Evolutionary conservation across 1,284 basidiomycete genomes (phyloP).

Genomic region (Coniferiporia sulphurascens): DNA sequence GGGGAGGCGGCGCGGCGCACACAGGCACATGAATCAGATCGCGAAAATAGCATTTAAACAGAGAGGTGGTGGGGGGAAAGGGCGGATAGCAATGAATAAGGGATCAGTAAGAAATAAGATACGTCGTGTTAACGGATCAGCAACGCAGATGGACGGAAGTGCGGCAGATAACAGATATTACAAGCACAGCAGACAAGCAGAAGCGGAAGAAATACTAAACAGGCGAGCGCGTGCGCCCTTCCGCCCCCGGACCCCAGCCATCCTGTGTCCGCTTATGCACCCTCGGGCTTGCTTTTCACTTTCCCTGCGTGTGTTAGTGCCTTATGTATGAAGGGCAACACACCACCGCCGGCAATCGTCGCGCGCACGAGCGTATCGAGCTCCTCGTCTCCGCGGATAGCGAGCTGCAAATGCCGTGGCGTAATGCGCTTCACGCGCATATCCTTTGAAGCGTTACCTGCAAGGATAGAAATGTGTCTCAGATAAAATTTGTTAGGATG

Average conservation of each 20-base stretch:
- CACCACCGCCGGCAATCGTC: conserved; percentile 68
- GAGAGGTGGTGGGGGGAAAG: no score
- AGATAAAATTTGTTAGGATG: background rate
- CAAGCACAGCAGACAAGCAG: background rate
- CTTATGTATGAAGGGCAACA: conserved; percentile 97
- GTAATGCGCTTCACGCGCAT: conserved; percentile 95
- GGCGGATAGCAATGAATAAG: no score
- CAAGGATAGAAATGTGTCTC: background rate
- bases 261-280: background rate
- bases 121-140: no score
- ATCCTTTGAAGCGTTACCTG: conserved; percentile 96
- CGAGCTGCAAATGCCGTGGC: conserved; percentile 87
- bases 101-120: no score
- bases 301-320: conserved; percentile 28
- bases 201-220: background rate
- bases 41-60: no score
- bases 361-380: conserved; percentile 71
- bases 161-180: no score
- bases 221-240: background rate
- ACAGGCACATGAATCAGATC: no score
- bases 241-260: background rate
- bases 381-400: conserved; percentile 80
- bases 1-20: no score
- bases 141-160: no score
- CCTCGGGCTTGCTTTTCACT: background rate